A percentile compares a stretch with the other conserved stretches of the same genome.
Evolutionary conservation across 202 grass and related monocot genomes (phyloP).

Genomic region (Hordeum pubiflorum): DNA sequence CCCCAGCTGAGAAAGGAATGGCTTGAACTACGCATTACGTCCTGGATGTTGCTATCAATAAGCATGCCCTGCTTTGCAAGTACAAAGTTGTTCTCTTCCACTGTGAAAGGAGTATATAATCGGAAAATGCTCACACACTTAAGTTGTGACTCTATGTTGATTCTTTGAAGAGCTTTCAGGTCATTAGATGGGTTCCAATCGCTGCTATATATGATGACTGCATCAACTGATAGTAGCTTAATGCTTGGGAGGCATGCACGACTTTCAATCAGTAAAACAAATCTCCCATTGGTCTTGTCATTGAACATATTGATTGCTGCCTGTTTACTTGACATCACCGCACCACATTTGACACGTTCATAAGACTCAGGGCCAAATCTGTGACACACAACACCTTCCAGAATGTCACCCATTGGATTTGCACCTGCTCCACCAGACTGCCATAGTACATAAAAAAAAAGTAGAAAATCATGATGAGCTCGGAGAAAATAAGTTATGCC

Average conservation of each 20-base stretch:
- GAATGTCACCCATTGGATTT: constrained; percentile 47
- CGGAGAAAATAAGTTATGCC: constrained; percentile 8
- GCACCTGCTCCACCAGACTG: constrained; percentile 46
- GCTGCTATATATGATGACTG: constrained; percentile 59
- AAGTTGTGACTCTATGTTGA: constrained; percentile 41
- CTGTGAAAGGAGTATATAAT: constrained; percentile 62
- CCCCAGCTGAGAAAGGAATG: constrained; percentile 59
- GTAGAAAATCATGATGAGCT: background rate
- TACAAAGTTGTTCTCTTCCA: constrained; percentile 62
- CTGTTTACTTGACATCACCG: constrained; percentile 33
- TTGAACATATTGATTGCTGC: constrained; percentile 58
- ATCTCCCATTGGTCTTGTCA: constrained; percentile 50
- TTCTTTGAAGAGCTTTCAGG: constrained; percentile 48
- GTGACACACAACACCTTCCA: constrained; percentile 53
- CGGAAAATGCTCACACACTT: constrained; percentile 46
- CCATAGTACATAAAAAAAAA: constrained; percentile 1
- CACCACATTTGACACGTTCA: constrained; percentile 41
- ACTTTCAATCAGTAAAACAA: constrained; percentile 61
- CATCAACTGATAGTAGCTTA: constrained; percentile 56
- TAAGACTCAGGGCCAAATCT: constrained; percentile 59
- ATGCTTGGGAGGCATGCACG: constrained; percentile 60
- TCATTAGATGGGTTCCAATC: constrained; percentile 73
- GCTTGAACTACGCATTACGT: constrained; percentile 36
- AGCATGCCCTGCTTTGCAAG: constrained; percentile 54
- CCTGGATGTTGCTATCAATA: constrained; percentile 36